Evolutionary conservation across 2,329 filamentous ascomycete species (phyloP), one percentile per base, ranked within the genome.

Genomic region (Fusarium sp.): DNA sequence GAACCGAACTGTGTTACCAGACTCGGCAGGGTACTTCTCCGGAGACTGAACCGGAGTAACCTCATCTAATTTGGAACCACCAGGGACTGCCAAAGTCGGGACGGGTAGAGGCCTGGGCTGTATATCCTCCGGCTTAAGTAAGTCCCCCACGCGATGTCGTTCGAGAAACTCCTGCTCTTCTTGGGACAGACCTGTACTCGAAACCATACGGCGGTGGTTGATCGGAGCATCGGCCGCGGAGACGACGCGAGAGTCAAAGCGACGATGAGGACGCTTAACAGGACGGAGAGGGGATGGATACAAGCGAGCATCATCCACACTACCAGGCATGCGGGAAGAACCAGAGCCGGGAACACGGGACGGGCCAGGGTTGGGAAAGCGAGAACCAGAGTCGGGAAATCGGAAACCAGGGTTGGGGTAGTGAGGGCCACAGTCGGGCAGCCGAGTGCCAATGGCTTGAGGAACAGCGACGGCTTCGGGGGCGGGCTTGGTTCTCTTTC

Each of bases 401-500:
- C 13, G 18, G 31, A n/a, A 20, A 9, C 24, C 24, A 36, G 10
- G 6, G 35, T 14, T 7, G 8, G 7, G 6, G 45, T 33, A 9
- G 3, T 31, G 6, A 13, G 10, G 17, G 20, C 24, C 24, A 36
- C 20, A 55, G 24, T 55, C 26, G 20, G 35, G 20, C 24, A 55
- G 24, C 28, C 36, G 36, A 41, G 35, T 41, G 11, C 51, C 51
- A 9, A 41, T 55, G 35, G 36, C 51, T 55, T 41, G 51, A 7
- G 24, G 36, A 41, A 39, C 35, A n/a, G 51, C 14, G 28, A 60
- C 49, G 28, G 56, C 5, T 22, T 60, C 52, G 5, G 74, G 60
- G 18, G 68, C 62, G 17, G 63, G 55, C 41, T 76, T 75, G 18
- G 78, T 74, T 38, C 78, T 75, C 75, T 84, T 85, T 17, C 82